phyloP scores from a whole-genome alignment of 1,284 basidiomycete genomes.

The Cryptococcus sp. region DNA sequence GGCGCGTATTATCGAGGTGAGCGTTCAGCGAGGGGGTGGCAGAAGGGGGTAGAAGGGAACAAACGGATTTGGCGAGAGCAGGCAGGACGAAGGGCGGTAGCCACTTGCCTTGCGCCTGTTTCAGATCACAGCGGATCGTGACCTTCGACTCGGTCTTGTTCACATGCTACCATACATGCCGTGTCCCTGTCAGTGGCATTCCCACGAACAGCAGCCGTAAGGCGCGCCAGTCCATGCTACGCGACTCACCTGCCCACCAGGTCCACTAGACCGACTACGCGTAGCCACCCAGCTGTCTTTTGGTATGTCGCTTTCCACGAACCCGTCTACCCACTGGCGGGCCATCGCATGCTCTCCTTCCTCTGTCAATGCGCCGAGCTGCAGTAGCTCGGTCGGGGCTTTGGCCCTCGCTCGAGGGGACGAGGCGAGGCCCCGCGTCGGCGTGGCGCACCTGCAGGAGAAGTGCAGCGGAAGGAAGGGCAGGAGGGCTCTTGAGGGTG shows the following conservation, averaged over 20 bases:
- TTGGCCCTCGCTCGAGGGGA: background rate
- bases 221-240: background rate
- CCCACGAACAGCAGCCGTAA: background rate
- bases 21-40: too few relatives aligned
- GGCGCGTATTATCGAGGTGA: background rate
- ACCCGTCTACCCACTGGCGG: constrained; percentile 35
- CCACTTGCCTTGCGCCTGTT: constrained; percentile 33
- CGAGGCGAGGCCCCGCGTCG: too few relatives aligned
- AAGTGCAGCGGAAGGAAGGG: constrained; percentile 4
- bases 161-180: constrained; percentile 34
- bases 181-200: background rate
- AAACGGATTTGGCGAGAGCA: constrained; percentile 36
- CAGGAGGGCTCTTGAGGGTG: background rate
- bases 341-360: constrained; percentile 30
- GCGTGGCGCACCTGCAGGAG: background rate
- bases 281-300: constrained; percentile 33
- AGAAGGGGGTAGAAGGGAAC: constrained; percentile 19
- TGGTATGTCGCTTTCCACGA: constrained; percentile 40
- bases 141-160: constrained; percentile 51
- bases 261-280: constrained; percentile 44
- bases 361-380: background rate
- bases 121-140: constrained; percentile 32
- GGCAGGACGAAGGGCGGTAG: constrained; percentile 41
- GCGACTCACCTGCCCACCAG: constrained; percentile 45
- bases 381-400: constrained; percentile 7